Percentiles rank a stretch among this genome's conserved stretches.
Evolutionary conservation across 345 rosid species (phyloP).

Genomic region (Clausena lansium): DNA sequence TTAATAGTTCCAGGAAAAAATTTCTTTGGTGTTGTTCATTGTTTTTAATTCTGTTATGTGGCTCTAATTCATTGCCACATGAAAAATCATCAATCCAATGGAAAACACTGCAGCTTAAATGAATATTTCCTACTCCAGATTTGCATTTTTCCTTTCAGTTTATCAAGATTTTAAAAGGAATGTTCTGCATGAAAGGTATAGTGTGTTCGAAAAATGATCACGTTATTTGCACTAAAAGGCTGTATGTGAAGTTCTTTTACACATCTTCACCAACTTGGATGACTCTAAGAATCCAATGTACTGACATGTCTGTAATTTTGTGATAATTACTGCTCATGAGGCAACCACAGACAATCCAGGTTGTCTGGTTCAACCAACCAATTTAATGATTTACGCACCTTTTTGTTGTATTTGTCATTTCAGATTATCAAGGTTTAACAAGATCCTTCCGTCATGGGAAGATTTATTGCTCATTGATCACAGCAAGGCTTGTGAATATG

Average conservation of each 20-base stretch:
- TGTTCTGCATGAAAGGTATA: conserved; percentile 36
- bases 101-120: not conserved
- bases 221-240: not conserved
- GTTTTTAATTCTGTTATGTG: not conserved
- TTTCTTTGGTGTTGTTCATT: not conserved
- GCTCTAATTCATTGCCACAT: not conserved
- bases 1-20: not conserved
- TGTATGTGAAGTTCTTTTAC: too few relatives aligned
- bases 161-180: conserved; percentile 82
- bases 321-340: not conserved
- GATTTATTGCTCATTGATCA: conserved; percentile 83
- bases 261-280: not conserved
- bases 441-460: conserved; percentile 86
- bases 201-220: not conserved
- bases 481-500: conserved; percentile 81
- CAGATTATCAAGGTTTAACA: conserved; percentile 97
- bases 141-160: conserved; percentile 43
- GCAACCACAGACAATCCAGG: not conserved
- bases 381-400: not conserved
- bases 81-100: not conserved
- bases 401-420: conserved; percentile 10
- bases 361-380: too few relatives aligned
- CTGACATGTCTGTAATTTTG: not conserved
- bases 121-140: not conserved
- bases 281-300: not conserved